Conservation (phyloP, 805 yeast species). For the Candida ortonii region DNA sequence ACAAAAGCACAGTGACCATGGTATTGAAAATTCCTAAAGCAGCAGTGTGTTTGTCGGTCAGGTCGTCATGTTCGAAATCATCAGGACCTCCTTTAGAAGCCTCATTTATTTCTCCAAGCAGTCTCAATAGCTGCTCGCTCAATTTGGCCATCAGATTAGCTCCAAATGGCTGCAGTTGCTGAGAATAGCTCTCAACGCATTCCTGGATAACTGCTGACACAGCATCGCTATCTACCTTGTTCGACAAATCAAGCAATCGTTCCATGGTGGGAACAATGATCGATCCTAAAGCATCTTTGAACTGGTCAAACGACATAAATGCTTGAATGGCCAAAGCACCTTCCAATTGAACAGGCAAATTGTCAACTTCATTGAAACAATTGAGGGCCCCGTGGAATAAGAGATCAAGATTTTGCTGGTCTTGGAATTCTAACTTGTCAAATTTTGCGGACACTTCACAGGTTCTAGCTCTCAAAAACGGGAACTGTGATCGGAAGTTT, state of each 20-base stretch:
- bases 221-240: slow-evolving; percentile 82
- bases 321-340: slow-evolving; percentile 86
- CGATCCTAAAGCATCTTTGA: slow-evolving; percentile 63
- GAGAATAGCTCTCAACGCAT: slow-evolving; percentile 83
- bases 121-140: slow-evolving; percentile 70
- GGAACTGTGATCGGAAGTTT: slow-evolving; percentile 55
- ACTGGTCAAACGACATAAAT: slow-evolving; percentile 59
- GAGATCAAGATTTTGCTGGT: slow-evolving; percentile 34
- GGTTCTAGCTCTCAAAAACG: slow-evolving; percentile 74
- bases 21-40: slow-evolving; percentile 86
- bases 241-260: slow-evolving; percentile 66
- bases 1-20: slow-evolving; percentile 78
- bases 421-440: slow-evolving; percentile 54
- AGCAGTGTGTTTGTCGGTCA: slow-evolving; percentile 76
- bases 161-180: slow-evolving; percentile 90
- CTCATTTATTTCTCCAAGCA: slow-evolving; percentile 70
- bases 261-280: slow-evolving; percentile 83
- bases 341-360: slow-evolving; percentile 76
- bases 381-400: slow-evolving; percentile 46
- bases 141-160: slow-evolving; percentile 56
- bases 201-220: slow-evolving; percentile 92
- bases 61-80: slow-evolving; percentile 41
- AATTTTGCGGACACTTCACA: slow-evolving; percentile 65
- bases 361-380: slow-evolving; percentile 46
- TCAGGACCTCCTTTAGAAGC: slow-evolving; percentile 53